Evolutionary conservation across 148 eudicot species (phyloP).

Genomic region (Camellia lanceoleosa): DNA sequence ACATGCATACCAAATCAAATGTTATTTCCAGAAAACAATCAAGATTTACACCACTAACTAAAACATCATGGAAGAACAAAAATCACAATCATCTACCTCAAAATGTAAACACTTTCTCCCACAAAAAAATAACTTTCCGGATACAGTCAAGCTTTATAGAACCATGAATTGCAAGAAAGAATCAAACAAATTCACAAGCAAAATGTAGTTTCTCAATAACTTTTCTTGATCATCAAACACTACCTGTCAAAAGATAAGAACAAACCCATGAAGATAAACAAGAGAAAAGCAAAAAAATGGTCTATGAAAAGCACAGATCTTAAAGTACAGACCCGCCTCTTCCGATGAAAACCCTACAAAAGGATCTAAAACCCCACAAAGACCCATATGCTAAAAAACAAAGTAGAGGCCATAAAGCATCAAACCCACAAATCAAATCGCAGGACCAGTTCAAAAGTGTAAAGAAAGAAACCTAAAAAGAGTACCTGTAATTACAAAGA

Average conservation of each 20-base stretch:
- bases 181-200: constrained; percentile 16
- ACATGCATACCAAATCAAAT: constrained; percentile 27
- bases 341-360: constrained; percentile 36
- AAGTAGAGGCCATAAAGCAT: constrained; percentile 14
- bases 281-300: constrained; percentile 27
- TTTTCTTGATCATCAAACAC: constrained; percentile 25
- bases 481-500: constrained; percentile 44
- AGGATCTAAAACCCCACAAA: constrained; percentile 29
- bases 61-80: not conserved
- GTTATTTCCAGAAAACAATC: constrained; percentile 6
- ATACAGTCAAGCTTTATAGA: not conserved
- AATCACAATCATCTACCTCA: constrained; percentile 14
- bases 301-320: constrained; percentile 53
- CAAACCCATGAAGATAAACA: constrained; percentile 28
- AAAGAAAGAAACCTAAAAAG: constrained; percentile 22
- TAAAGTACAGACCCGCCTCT: constrained; percentile 39
- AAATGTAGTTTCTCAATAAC: constrained; percentile 26
- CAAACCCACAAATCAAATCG: constrained; percentile 39
- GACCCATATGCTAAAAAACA: constrained; percentile 38
- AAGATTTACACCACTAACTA: constrained; percentile 12
- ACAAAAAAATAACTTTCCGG: constrained; percentile 7
- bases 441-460: constrained; percentile 30
- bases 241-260: constrained; percentile 37
- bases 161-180: not conserved
- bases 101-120: constrained; percentile 7